phyloP scores from a whole-genome alignment of 345 rosid species.

The Heritiera littoralis region DNA sequence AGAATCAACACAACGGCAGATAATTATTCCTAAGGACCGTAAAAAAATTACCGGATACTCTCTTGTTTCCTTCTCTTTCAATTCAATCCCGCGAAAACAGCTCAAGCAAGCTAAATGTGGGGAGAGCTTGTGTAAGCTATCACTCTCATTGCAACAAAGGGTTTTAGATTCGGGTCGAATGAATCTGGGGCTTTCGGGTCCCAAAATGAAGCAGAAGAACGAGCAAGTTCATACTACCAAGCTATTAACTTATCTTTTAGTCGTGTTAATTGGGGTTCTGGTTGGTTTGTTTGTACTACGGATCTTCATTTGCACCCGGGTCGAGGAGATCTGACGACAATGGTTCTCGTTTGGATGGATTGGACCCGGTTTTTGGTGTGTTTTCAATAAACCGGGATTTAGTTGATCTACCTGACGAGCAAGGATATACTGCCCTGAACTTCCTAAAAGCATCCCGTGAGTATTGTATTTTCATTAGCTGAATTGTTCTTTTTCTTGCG shows the following conservation, averaged over 20 bases:
- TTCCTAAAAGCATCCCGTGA: slow-evolving; percentile 73
- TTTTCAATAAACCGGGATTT: slow-evolving; percentile 27
- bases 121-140: neutral
- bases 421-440: slow-evolving; percentile 35
- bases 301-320: slow-evolving; percentile 73
- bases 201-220: slow-evolving; percentile 54
- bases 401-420: slow-evolving; percentile 27
- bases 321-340: slow-evolving; percentile 53
- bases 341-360: slow-evolving; percentile 36
- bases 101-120: slow-evolving; percentile 1
- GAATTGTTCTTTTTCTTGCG: neutral
- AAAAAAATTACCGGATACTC: neutral
- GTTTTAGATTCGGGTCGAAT: neutral
- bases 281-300: slow-evolving; percentile 72
- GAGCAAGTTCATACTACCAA: slow-evolving; percentile 49
- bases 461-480: slow-evolving; percentile 19
- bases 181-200: neutral
- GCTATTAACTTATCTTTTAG: slow-evolving; percentile 53
- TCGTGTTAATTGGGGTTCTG: slow-evolving; percentile 62
- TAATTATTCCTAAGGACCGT: neutral
- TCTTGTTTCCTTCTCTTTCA: too few relatives aligned
- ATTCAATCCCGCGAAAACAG: slow-evolving; percentile 1
- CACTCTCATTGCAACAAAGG: neutral
- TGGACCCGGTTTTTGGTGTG: slow-evolving; percentile 43
- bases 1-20: slow-evolving; percentile 4